phyloP scores from a whole-genome alignment of 306 rosid species.

The Quercus dentata region DNA sequence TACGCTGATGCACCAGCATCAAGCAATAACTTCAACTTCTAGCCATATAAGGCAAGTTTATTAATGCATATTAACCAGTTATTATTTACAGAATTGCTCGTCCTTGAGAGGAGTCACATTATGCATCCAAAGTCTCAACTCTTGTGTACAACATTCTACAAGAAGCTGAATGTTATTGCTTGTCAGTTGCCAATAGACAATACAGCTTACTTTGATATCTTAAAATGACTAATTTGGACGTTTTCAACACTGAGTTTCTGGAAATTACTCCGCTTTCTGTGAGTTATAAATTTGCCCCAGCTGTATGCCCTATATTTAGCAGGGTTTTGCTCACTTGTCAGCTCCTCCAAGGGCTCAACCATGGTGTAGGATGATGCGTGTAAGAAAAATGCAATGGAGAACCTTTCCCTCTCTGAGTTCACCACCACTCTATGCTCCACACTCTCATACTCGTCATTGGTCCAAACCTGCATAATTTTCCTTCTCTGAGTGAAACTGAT shows the following conservation, averaged over 20 bases:
- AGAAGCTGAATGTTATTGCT: not conserved
- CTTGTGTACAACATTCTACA: not conserved
- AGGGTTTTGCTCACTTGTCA: constrained; percentile 35
- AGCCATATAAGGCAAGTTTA: too few species aligned
- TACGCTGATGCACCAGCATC: too few species aligned
- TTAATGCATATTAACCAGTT: too few species aligned
- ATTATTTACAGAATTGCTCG: too few species aligned
- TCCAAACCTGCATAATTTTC: constrained; percentile 65
- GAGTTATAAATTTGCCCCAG: constrained; percentile 52
- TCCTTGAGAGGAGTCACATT: too few species aligned
- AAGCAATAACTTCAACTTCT: too few species aligned
- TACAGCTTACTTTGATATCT: not conserved
- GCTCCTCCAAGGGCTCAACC: constrained; percentile 46
- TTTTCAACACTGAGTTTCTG: constrained; percentile 45
- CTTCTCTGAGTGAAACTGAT: not conserved
- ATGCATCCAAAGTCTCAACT: too few species aligned
- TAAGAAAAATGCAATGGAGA: constrained; percentile 53
- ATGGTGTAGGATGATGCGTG: constrained; percentile 53
- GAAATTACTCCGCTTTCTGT: constrained; percentile 34
- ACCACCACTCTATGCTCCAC: constrained; percentile 62
- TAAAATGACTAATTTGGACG: constrained; percentile 45
- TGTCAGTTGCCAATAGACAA: not conserved
- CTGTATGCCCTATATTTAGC: constrained; percentile 44
- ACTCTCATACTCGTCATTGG: constrained; percentile 62
- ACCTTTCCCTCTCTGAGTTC: constrained; percentile 46